Percentiles rank a stretch among this genome's conserved stretches.
Evolutionary conservation across 352 stramenopile species (phyloP).

Genomic region (Aphanomyces cochlioides): DNA sequence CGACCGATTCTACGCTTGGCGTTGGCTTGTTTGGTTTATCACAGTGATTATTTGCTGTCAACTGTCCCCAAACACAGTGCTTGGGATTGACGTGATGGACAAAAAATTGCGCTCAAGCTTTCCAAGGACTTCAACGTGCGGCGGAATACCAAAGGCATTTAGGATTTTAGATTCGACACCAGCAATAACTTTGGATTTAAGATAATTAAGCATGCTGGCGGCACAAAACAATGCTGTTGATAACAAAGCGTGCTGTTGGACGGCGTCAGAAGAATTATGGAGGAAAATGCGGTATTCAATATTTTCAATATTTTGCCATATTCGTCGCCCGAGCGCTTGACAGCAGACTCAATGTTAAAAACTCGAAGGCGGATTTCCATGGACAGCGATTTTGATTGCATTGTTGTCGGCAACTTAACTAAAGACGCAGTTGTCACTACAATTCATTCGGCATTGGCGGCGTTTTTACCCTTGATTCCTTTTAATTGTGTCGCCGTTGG

Average conservation of each 20-base stretch:
- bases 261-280: not conserved
- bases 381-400: too few relatives aligned
- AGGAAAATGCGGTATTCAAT: not conserved
- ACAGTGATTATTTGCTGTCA: not conserved
- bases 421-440: not conserved
- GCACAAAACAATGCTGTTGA: not conserved
- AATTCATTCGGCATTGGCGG: not conserved
- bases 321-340: too few relatives aligned
- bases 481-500: not conserved
- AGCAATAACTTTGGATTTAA: too few relatives aligned
- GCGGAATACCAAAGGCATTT: not conserved
- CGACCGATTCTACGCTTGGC: not conserved
- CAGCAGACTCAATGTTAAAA: too few relatives aligned
- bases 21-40: not conserved
- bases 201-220: not conserved
- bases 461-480: not conserved
- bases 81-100: not conserved
- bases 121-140: not conserved
- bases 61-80: not conserved
- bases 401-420: not conserved
- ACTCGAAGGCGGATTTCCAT: too few relatives aligned
- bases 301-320: too few relatives aligned
- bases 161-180: too few relatives aligned
- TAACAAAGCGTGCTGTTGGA: not conserved
- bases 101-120: not conserved